A percentile compares a stretch with the other conserved stretches of the same genome.
Evolutionary conservation across 208 protist genomes (phyloP).

Genomic region (Crithidia fasciculata): DNA sequence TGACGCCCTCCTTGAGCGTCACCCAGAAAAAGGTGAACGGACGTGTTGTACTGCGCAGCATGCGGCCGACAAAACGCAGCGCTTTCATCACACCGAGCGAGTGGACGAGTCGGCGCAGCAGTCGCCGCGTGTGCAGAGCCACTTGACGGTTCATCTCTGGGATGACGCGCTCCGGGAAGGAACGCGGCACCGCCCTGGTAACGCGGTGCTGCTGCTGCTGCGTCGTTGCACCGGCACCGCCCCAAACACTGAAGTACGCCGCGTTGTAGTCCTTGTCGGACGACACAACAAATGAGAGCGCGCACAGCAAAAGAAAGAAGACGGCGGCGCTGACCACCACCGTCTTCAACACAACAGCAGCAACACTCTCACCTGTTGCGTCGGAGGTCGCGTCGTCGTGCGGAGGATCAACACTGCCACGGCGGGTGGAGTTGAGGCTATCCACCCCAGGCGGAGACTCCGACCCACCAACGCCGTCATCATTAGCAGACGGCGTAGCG

Average conservation of each 20-base stretch:
- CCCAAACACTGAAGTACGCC: conserved; percentile 27
- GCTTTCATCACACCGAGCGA: background rate
- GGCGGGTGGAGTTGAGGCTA: conserved; percentile 13
- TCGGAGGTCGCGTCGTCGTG: background rate
- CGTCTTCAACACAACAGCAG: background rate
- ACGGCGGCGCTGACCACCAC: conserved; percentile 20
- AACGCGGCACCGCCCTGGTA: background rate
- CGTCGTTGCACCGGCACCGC: background rate
- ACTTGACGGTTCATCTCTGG: conserved; percentile 39
- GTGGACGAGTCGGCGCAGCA: background rate
- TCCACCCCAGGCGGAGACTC: conserved; percentile 1
- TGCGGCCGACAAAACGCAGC: background rate
- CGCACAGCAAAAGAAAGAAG: conserved; percentile 33
- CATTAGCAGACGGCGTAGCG: background rate
- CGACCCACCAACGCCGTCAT: background rate
- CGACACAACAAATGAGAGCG: conserved; percentile 26
- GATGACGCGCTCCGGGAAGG: conserved; percentile 28
- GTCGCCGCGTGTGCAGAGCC: conserved; percentile 29
- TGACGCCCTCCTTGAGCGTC: background rate
- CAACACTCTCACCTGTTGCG: background rate
- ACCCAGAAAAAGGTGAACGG: background rate
- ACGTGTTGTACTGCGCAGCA: background rate
- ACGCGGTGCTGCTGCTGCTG: background rate
- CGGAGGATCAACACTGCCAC: background rate
- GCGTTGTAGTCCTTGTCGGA: conserved; percentile 31